phyloP scores from a whole-genome alignment of 2,329 filamentous ascomycete species.

The Verticillium alfalfae region DNA sequence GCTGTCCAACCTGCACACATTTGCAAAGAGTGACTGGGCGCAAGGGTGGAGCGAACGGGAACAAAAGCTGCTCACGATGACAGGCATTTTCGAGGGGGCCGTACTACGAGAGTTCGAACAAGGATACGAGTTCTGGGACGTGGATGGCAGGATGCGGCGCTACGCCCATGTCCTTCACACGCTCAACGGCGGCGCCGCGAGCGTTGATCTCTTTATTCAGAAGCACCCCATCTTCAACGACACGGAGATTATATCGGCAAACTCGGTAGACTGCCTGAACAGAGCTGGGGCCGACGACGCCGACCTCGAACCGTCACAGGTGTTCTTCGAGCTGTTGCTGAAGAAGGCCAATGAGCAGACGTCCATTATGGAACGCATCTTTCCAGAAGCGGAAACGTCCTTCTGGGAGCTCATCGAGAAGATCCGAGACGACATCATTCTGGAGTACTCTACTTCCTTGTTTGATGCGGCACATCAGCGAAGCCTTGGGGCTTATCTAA shows the following conservation, averaged over 20 bases:
- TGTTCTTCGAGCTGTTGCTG: slow-evolving; percentile 73
- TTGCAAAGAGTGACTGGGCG: slow-evolving; percentile 75
- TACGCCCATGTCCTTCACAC: slow-evolving; percentile 82
- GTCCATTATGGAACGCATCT: slow-evolving; percentile 73
- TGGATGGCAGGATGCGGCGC: slow-evolving; percentile 80
- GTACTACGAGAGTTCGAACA: slow-evolving; percentile 89
- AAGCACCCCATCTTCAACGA: slow-evolving; percentile 81
- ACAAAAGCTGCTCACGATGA: slow-evolving; percentile 68
- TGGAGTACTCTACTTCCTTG: slow-evolving; percentile 78
- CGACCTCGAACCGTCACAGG: slow-evolving; percentile 71
- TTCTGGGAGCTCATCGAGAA: slow-evolving; percentile 77
- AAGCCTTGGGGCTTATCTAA: slow-evolving; percentile 72
- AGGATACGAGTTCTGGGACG: slow-evolving; percentile 82
- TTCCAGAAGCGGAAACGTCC: slow-evolving; percentile 65
- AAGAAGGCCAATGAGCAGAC: slow-evolving; percentile 78
- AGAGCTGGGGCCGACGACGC: slow-evolving; percentile 60
- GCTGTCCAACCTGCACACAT: slow-evolving; percentile 72
- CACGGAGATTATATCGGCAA: slow-evolving; percentile 59
- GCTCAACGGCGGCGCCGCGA: slow-evolving; percentile 74
- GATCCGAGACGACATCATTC: slow-evolving; percentile 75
- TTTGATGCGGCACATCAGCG: slow-evolving; percentile 82
- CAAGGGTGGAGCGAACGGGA: slow-evolving; percentile 67
- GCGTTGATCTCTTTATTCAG: slow-evolving; percentile 79
- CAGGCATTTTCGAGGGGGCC: slow-evolving; percentile 81
- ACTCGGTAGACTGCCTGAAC: slow-evolving; percentile 77